These are phyloP conservation scores for Penicillium sp. DNA, from an alignment of 2,329 filamentous ascomycete genomes.

Conservation along the genomic window DNA sequence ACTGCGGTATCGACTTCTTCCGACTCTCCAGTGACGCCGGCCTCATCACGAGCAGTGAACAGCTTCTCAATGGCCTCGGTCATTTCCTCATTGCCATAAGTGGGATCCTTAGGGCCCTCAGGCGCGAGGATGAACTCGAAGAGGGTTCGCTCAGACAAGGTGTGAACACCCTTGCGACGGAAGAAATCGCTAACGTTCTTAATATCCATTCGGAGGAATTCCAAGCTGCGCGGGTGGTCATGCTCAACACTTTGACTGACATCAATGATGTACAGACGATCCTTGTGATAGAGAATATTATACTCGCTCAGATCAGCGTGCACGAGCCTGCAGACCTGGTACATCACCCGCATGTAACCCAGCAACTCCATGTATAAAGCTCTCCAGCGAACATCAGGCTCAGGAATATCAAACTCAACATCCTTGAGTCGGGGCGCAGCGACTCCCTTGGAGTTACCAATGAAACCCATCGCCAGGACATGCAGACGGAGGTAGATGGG, in stretches of 20 bases:
- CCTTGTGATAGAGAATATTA: constrained; percentile 87
- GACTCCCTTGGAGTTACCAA: constrained; percentile 83
- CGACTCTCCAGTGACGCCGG: constrained; percentile 50
- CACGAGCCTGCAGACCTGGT: constrained; percentile 86
- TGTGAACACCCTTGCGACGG: constrained; percentile 78
- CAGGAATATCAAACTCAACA: constrained; percentile 69
- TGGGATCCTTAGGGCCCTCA: constrained; percentile 47
- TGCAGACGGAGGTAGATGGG: constrained; percentile 88
- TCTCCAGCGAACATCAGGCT: constrained; percentile 71
- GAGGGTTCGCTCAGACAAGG: constrained; percentile 72
- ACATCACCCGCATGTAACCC: constrained; percentile 87
- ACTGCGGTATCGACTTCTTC: constrained; percentile 80
- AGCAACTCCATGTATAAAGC: constrained; percentile 79
- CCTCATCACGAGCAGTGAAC: constrained; percentile 58
- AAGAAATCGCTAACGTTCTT: constrained; percentile 97
- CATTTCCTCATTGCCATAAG: constrained; percentile 56
- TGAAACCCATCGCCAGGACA: constrained; percentile 90
- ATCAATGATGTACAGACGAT: constrained; percentile 88
- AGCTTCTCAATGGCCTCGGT: constrained; percentile 64
- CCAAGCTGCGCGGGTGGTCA: constrained; percentile 86
- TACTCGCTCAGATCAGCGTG: constrained; percentile 98
- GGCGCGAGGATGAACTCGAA: constrained; percentile 78
- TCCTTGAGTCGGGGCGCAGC: constrained; percentile 88
- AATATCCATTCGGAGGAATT: constrained; percentile 97
- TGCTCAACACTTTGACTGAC: constrained; percentile 97